Evolutionary conservation across 345 rosid genomes (phyloP).

Genomic region (Garcia nutans): DNA sequence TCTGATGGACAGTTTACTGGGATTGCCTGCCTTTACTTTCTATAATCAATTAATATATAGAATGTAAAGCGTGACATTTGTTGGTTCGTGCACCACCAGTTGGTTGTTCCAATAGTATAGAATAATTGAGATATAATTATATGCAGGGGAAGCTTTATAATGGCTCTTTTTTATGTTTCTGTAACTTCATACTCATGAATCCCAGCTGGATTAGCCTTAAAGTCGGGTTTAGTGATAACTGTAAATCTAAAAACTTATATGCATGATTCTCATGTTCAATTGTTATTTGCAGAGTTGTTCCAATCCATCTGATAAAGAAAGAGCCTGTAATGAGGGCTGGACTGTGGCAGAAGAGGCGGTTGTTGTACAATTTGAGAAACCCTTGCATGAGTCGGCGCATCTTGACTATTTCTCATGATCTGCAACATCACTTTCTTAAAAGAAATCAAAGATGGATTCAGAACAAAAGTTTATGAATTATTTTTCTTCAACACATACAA

Average conservation of each 20-base stretch:
- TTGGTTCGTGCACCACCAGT: too few relatives aligned
- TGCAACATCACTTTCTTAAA: not conserved
- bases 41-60: too few relatives aligned
- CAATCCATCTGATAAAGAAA: constrained; percentile 23
- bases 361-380: constrained; percentile 55
- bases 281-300: constrained; percentile 55
- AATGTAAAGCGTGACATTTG: too few relatives aligned
- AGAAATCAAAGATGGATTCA: not conserved
- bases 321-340: constrained; percentile 43
- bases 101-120: too few relatives aligned
- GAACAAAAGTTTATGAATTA: not conserved
- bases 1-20: not conserved
- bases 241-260: not conserved
- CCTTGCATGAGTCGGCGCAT: constrained; percentile 34
- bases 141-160: too few relatives aligned
- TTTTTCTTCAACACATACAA: too few relatives aligned
- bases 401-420: constrained; percentile 42
- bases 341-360: constrained; percentile 53
- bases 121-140: too few relatives aligned
- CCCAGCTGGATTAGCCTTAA: too few relatives aligned
- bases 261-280: not conserved
- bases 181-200: too few relatives aligned
- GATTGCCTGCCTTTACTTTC: not conserved
- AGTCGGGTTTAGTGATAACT: too few relatives aligned
- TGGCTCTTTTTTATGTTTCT: too few relatives aligned